Conservation (phyloP, 2,329 filamentous ascomycete genomes). For the Phaeophleospora eucalypticola region DNA sequence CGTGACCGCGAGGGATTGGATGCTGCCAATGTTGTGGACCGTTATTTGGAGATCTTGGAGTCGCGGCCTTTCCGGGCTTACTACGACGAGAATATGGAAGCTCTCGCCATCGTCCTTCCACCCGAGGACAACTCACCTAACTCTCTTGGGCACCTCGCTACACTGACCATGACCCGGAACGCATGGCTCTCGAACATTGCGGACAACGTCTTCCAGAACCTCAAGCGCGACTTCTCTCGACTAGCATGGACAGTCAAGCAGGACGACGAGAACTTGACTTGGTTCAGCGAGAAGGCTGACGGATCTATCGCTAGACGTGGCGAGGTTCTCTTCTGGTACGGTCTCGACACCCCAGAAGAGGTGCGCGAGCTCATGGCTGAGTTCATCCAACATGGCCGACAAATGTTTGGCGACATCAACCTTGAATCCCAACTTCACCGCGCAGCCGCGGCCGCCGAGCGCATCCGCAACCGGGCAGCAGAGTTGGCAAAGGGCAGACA, state of each 20-base stretch:
- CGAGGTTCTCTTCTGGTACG: slow-evolving; percentile 95
- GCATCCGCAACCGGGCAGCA: slow-evolving; percentile 49
- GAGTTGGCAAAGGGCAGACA: slow-evolving; percentile 35
- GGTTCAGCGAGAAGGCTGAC: slow-evolving; percentile 97
- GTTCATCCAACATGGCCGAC: slow-evolving; percentile 74
- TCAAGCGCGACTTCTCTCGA: slow-evolving; percentile 89
- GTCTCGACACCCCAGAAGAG: slow-evolving; percentile 74
- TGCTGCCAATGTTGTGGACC: slow-evolving; percentile 76
- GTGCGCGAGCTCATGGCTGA: slow-evolving; percentile 79
- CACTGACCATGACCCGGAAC: slow-evolving; percentile 87
- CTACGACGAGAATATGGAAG: slow-evolving; percentile 91
- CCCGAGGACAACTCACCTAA: slow-evolving; percentile 60
- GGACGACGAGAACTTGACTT: slow-evolving; percentile 92
- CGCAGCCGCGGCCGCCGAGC: slow-evolving; percentile 66
- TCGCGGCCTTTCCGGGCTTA: slow-evolving; percentile 83
- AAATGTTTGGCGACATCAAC: slow-evolving; percentile 87
- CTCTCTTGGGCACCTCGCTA: slow-evolving; percentile 78
- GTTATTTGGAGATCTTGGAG: slow-evolving; percentile 75
- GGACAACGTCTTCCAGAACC: slow-evolving; percentile 88
- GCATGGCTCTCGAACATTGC: slow-evolving; percentile 93
- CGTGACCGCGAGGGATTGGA: slow-evolving; percentile 78
- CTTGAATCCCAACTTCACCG: slow-evolving; percentile 79
- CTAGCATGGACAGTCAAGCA: slow-evolving; percentile 95
- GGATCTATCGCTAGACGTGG: slow-evolving; percentile 76
- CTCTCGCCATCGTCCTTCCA: slow-evolving; percentile 81